phyloP scores from a whole-genome alignment of 495 filamentous ascomycete genomes.

The Trypethelium eluteriae region DNA sequence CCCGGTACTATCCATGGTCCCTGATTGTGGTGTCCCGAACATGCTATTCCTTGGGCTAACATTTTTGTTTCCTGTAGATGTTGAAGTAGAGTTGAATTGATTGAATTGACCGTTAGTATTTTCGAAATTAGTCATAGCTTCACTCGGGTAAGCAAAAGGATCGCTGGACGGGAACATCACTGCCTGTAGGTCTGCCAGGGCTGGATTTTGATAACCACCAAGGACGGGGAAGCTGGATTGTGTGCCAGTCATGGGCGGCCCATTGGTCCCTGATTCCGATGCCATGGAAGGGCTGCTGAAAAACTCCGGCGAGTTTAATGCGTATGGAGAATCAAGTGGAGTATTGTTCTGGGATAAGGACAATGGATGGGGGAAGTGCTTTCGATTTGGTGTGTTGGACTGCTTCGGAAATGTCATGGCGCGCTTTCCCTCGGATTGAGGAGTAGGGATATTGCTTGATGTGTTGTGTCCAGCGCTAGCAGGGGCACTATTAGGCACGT shows the following conservation, averaged over 20 bases:
- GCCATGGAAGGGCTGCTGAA: conserved; percentile 11
- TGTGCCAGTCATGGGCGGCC: background rate
- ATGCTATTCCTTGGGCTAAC: conserved; percentile 10
- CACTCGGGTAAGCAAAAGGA: conserved; percentile 82
- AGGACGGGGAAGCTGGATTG: conserved; percentile 17
- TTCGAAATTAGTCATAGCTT: conserved; percentile 63
- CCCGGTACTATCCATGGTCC: conserved; percentile 26
- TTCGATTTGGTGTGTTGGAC: conserved; percentile 14
- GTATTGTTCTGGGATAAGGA: conserved; percentile 6
- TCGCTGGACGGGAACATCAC: conserved; percentile 92
- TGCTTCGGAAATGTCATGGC: conserved; percentile 5
- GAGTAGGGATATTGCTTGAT: background rate
- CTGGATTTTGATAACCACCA: conserved; percentile 37
- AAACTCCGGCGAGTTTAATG: background rate
- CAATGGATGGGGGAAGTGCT: conserved; percentile 21
- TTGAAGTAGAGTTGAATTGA: conserved; percentile 12
- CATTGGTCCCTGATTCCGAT: background rate
- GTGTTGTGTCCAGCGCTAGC: background rate
- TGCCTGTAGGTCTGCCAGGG: conserved; percentile 65
- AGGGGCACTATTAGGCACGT: background rate
- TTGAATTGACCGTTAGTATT: conserved; percentile 34
- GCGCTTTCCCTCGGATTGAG: background rate
- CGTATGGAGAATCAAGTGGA: conserved; percentile 5
- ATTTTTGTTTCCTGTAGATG: background rate
- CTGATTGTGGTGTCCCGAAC: conserved; percentile 11